Percentiles rank a stretch among this genome's conserved stretches.
Evolutionary conservation across 2,329 filamentous ascomycete species (phyloP).

Genomic region (Aspergillus phoenicis): DNA sequence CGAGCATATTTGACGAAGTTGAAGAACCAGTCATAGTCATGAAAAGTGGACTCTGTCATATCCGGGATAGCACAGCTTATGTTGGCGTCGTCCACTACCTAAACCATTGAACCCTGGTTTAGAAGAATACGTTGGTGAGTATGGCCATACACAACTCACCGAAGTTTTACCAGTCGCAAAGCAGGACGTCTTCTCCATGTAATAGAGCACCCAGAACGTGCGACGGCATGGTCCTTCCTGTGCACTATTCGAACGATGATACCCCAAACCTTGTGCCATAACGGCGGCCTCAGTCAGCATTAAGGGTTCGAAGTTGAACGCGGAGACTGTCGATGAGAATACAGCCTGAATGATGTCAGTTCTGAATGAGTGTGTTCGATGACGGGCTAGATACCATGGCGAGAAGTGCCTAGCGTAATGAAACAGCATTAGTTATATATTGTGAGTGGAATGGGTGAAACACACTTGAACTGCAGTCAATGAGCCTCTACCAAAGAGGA

Average conservation of each 20-base stretch:
- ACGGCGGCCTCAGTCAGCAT: conserved; percentile 40
- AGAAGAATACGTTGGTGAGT: too few relatives aligned
- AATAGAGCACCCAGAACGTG: conserved; percentile 47
- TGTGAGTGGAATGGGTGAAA: background rate
- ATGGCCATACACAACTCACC: conserved; percentile 25
- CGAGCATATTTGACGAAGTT: conserved; percentile 34
- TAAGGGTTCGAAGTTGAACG: conserved; percentile 38
- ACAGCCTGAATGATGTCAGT: conserved; percentile 31
- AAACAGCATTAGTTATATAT: background rate
- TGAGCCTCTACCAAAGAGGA: conserved; percentile 1
- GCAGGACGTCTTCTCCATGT: conserved; percentile 41
- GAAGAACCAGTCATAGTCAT: conserved; percentile 42
- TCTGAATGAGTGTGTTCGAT: background rate
- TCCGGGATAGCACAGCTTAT: conserved; percentile 40
- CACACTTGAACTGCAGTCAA: background rate
- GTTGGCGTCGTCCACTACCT: conserved; percentile 41
- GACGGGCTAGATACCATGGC: conserved; percentile 23
- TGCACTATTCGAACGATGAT: conserved; percentile 27
- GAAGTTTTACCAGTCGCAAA: conserved; percentile 38
- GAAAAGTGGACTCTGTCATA: conserved; percentile 35
- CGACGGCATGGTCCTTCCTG: conserved; percentile 22
- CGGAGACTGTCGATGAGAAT: conserved; percentile 40
- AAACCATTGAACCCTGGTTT: background rate
- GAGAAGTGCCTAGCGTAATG: conserved; percentile 24
- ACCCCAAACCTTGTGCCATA: conserved; percentile 36